These are phyloP conservation scores for Rhodotorula graminis DNA, from an alignment of 768 basidiomycete species.

Conservation along the genomic window DNA sequence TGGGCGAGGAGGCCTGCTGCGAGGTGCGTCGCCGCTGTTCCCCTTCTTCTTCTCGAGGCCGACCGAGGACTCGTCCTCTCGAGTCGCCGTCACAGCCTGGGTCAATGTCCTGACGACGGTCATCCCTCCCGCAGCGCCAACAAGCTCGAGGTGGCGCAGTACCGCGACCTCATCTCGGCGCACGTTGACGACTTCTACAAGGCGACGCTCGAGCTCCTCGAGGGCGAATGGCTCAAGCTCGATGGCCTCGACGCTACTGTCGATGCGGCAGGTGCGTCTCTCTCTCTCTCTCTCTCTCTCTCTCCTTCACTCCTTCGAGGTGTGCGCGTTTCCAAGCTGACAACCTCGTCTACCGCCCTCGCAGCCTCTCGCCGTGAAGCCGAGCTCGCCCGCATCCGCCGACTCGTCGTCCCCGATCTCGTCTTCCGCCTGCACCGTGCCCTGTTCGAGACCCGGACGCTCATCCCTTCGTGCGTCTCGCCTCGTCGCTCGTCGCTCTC, in stretches of 20 bases:
- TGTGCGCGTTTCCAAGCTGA: too few relatives aligned
- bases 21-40: constrained; percentile 6
- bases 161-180: constrained; percentile 12
- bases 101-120: background rate
- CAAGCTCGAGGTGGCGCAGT: constrained; percentile 21
- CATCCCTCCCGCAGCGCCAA: background rate
- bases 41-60: background rate
- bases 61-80: too few relatives aligned
- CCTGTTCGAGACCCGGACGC: constrained; percentile 60
- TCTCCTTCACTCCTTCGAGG: too few relatives aligned
- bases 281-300: too few relatives aligned
- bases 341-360: too few relatives aligned
- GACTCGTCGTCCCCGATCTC: constrained; percentile 83
- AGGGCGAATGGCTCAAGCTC: constrained; percentile 42
- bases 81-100: too few relatives aligned
- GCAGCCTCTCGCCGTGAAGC: constrained; percentile 56
- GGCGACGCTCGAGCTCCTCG: constrained; percentile 35
- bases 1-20: constrained; percentile 28
- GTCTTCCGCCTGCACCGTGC: constrained; percentile 75
- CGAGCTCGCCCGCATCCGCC: constrained; percentile 75
- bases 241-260: constrained; percentile 22
- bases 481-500: too few relatives aligned
- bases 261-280: constrained; percentile 21
- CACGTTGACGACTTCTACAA: constrained; percentile 35
- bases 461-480: constrained; percentile 57